phyloP scores from a whole-genome alignment of 2,329 filamentous ascomycete genomes.

The Orbilia quercus region DNA sequence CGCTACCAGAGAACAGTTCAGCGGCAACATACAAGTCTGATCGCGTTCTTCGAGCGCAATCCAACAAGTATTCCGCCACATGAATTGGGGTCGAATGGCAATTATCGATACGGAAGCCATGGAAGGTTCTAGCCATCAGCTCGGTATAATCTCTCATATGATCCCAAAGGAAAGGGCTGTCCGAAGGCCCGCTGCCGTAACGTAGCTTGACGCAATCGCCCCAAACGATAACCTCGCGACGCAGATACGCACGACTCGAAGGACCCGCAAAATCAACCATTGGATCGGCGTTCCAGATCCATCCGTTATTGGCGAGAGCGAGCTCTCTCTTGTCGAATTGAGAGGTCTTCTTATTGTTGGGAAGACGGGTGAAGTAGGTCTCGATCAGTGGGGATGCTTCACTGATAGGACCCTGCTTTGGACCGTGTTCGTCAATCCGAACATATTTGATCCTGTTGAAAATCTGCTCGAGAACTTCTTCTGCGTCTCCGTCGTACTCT shows the following conservation, averaged over 20 bases:
- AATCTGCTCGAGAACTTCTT: constrained; percentile 86
- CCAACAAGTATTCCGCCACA: constrained; percentile 92
- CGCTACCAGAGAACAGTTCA: constrained; percentile 93
- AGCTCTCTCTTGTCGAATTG: constrained; percentile 80
- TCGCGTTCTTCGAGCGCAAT: constrained; percentile 87
- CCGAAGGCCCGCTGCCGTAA: constrained; percentile 81
- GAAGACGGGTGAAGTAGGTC: constrained; percentile 91
- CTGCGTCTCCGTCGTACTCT: constrained; percentile 87
- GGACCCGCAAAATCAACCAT: constrained; percentile 93
- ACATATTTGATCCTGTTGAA: constrained; percentile 96
- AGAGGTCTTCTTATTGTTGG: constrained; percentile 79
- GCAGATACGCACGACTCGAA: constrained; percentile 89
- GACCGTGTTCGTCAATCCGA: constrained; percentile 89
- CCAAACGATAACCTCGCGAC: constrained; percentile 96
- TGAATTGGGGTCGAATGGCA: constrained; percentile 95
- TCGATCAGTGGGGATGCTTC: constrained; percentile 85
- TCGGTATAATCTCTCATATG: constrained; percentile 94
- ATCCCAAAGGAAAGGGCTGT: constrained; percentile 94
- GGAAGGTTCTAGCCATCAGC: constrained; percentile 92
- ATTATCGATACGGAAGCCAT: constrained; percentile 96
- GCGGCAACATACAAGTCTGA: constrained; percentile 92
- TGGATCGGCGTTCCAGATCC: constrained; percentile 98
- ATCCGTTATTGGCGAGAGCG: constrained; percentile 92
- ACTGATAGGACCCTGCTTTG: constrained; percentile 83
- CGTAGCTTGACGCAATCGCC: constrained; percentile 97